Evolutionary conservation across 768 basidiomycete species (phyloP), one percentile per base, ranked within the genome.

Genomic region (Fomitopsis pulvina): DNA sequence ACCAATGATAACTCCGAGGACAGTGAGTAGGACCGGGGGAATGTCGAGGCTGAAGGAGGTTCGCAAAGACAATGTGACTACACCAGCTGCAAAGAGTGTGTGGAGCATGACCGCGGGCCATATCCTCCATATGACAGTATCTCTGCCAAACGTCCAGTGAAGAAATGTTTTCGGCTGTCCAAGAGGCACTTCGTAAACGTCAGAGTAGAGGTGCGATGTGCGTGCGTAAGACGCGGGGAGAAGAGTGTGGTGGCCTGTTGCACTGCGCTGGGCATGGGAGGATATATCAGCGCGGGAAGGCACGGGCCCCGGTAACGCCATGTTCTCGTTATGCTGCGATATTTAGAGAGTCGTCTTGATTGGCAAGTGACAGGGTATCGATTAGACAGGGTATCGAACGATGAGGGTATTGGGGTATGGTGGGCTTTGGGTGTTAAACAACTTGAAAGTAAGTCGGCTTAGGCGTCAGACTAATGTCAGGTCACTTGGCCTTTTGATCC

Each of bases 101-200:
- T 83, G 78, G 22, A 83, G 59, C n/a, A 81, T 53, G 1, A 83
- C 80, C 0, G 81, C 80, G 1, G 81, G 81, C 81, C 81, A 85
- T 56, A 83, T 81, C 47, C 75, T 71, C 76, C 78, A 82, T 52
- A 73, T 73, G 53, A 75, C 74, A 7, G 72, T 70, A 24, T 68
- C 72, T 14, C 72, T 64, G 4, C 73, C 71, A 51, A 75, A 69
- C 0, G 72, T 73, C 70, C 72, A 73, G 41, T 48, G 49, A 14
- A 59, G 30, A 28, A 57, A 57, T 37, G 51, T 51, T 45, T 21
- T 55, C 28, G 41, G 40, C 38, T 43, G 58, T 21, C 54, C 53
- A n/a, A 63, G 47, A 6, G 58, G 59, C 24, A 58, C 40, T 18
- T 37, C 34, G 14, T 37, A 37, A 14, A 37, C 34, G 14, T 37